Evolutionary conservation across 345 rosid species (phyloP), one percentile per base, ranked within the genome.

Genomic region (Hevea brasiliensis): DNA sequence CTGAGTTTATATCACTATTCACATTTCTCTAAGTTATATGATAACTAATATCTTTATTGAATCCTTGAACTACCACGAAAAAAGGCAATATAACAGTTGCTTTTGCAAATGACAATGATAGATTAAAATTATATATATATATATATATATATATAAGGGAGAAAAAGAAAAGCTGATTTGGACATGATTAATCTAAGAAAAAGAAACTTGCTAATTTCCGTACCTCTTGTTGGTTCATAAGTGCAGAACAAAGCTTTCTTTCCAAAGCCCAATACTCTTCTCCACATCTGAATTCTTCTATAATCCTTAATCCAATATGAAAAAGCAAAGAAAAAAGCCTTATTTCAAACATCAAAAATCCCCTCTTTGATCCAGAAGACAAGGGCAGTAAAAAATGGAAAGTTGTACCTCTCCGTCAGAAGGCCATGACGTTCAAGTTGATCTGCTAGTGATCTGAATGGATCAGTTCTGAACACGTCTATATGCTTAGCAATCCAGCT

Each of bases 211-310:
- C 47, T 50, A 23, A 54, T 9, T 40, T 26, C 64, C 29, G 47
- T 73, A 94, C 97, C 89, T 82, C 81, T 11, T 79, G 70, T 78
- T 81, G 79, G 65, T 66, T 75, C 64, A 74, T 75, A 65, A 90
- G 84, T 68, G 90, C 90, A 79, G 74, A 76, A 74, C 98, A 92
- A 37, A 92, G 95, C 83, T 85, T 86, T 86, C 98, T 89, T 81
- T 94, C 98, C 67, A 94, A 75, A 71, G 88, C 81, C 98, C 97
- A 94, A 65, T 88, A 94, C 84, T 89, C 98, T 71, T 82, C 83
- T 71, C 98, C 98, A 18, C 54, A 74, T 68, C 70, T 82, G 65
- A 94, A 76, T 83, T 94, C 97, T 78, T 88, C 86, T 20, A 48
- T 80, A 72, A 90, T 87, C 83, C 97, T 94, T 77, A 68, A 74